Base-by-base conservation (phyloP, 2,329 filamentous ascomycete genomes). In the Dactylonectria estremocensis region DNA sequence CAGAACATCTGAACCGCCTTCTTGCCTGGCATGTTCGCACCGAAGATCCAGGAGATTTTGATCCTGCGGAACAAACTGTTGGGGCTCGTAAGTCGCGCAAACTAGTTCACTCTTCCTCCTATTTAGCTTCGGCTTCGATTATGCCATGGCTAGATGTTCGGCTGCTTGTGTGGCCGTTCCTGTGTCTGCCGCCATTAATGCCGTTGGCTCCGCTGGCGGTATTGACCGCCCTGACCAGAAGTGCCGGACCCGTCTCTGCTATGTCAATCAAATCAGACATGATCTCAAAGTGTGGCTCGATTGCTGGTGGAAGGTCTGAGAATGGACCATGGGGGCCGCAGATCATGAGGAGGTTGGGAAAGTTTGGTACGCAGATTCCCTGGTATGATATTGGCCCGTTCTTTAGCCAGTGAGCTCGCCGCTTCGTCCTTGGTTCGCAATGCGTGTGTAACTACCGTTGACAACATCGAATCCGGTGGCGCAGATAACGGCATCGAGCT, bases 391-490 rank as follows among this genome's bases (percentile, higher is more conserved):
- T 45, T n/a, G 40, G 16, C 18, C 40, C 40, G n/a, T 14, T 45
- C 40, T 45, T n/a, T n/a, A n/a, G 9, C 40, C 40, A 45, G 40
- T 45, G 40, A n/a, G n/a, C 40, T 45, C 40, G 18, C 43, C 43
- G 14, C 31, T 49, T 18, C 46, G 6, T 1, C 22, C 37, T 28
- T 58, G 22, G 18, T 48, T 49, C 16, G 45, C n/a, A 20, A 49
- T 14, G 18, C 55, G 18, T 11, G 9, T 56, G 54, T 43, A 54
- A 37, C 22, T 31, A 3, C 54, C 54, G 9, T 35, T 28, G 33
- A 56, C 54, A 3, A 37, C 37, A 16, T 55, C 53, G 6, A 55
- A 55, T 8, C 53, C 53, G 5, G 53, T 56, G 33, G 53, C 35
- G 11, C 37, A 24, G 20, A 57, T 11, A 14, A 57, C 11, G 16